Base-by-base conservation (phyloP, 1,284 basidiomycete species). In the Pseudozyma thailandica region DNA sequence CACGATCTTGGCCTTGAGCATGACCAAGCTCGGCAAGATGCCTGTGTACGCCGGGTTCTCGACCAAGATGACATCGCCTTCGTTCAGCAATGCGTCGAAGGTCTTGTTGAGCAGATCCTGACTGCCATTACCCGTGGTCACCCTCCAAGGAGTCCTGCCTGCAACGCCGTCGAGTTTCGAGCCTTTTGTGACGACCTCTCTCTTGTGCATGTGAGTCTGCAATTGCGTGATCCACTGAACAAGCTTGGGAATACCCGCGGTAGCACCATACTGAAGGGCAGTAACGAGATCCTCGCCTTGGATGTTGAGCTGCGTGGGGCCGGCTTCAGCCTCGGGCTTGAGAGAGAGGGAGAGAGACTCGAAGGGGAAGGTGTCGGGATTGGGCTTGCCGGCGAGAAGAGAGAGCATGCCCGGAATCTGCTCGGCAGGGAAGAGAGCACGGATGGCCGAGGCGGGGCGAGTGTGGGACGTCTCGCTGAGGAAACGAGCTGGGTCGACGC, bases 321-420 rank as follows among this genome's bases (percentile, higher is more conserved):
- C 72, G 12, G 61, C 50, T 26, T 64, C 64, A 35, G 56, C 66
- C n/a, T 55, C 55, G 25, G 63, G 52, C 77, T 86, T 86, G 66
- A 87, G 79, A 61, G 84, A 84, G 58, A 87, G 78, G 27, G 86
- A 88, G 70, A 96, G 84, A 1, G 89, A 88, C 7, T 89, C 89
- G 83, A 98, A 91, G 1, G 94, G 94, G 85, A 97, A 98, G 16
- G 92, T 92, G 4, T 86, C 85, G n/a, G 90, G 88, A 81, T 95
- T 95, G 25, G 95, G 95, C 84, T 86, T 86, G 31, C 87, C 87
- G 10, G 87, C 86, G 21, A 85, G 80, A 59, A 96, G 86, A 16
- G 92, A 94, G 55, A 97, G 90, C 68, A 95, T 84, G 4, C 91
- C 92, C 0, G 92, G 92, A 2, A 84, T 86, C 20, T 85, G 84